These are phyloP conservation scores for Leccinum subtestaceum DNA, from an alignment of 768 basidiomycete genomes.

Conservation along the genomic window DNA sequence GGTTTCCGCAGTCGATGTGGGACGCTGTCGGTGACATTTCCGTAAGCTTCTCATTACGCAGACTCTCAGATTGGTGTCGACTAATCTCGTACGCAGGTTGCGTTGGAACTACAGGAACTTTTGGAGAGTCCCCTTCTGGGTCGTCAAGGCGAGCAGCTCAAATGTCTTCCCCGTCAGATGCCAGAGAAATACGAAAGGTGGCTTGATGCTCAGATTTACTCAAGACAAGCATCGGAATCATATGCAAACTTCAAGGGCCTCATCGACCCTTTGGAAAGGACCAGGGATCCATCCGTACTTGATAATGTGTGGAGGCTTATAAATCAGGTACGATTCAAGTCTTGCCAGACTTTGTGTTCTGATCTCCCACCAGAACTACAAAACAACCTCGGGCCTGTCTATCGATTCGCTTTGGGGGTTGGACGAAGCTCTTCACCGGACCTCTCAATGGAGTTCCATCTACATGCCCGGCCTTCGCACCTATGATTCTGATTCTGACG, in stretches of 20 bases:
- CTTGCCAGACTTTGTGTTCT: background rate
- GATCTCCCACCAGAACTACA: slow-evolving; percentile 54
- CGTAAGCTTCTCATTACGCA: slow-evolving; percentile 53
- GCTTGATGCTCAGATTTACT: slow-evolving; percentile 66
- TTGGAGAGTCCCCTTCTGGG: slow-evolving; percentile 62
- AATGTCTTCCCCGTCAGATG: slow-evolving; percentile 46
- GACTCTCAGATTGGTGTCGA: slow-evolving; percentile 13
- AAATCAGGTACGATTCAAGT: slow-evolving; percentile 45
- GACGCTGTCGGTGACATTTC: slow-evolving; percentile 81
- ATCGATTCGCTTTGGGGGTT: slow-evolving; percentile 68
- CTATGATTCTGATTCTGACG: slow-evolving; percentile 25
- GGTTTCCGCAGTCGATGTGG: slow-evolving; percentile 78
- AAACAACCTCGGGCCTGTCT: slow-evolving; percentile 45
- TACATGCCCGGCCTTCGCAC: slow-evolving; percentile 27
- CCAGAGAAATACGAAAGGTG: slow-evolving; percentile 63
- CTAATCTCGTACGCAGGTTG: slow-evolving; percentile 40
- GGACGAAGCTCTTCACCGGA: slow-evolving; percentile 44
- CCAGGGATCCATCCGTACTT: slow-evolving; percentile 47
- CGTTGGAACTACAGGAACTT: slow-evolving; percentile 62
- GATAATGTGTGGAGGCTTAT: slow-evolving; percentile 65
- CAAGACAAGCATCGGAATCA: slow-evolving; percentile 52
- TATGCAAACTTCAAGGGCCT: slow-evolving; percentile 52
- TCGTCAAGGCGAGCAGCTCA: slow-evolving; percentile 53
- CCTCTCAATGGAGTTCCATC: slow-evolving; percentile 59
- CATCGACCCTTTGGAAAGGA: slow-evolving; percentile 57